Percentiles rank a stretch among this genome's conserved stretches.
Evolutionary conservation across 306 rosid species (phyloP).

Genomic region (Potentilla sterilis): DNA sequence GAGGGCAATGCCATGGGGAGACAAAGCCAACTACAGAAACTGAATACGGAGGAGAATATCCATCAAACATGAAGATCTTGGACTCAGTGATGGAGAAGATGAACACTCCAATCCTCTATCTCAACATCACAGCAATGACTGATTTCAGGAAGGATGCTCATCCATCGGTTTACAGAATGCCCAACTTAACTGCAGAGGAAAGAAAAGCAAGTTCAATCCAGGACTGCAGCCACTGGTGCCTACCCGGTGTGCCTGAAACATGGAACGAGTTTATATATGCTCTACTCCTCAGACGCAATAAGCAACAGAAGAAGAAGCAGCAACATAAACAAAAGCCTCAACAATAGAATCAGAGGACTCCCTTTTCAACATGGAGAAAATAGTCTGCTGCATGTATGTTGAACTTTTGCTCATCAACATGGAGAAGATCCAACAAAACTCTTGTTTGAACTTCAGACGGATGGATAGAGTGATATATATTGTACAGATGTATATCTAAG

Average conservation of each 20-base stretch:
- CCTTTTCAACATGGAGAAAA: not conserved
- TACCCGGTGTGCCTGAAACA: conserved; percentile 65
- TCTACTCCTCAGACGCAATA: conserved; percentile 17
- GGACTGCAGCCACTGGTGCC: conserved; percentile 73
- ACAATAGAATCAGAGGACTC: not conserved
- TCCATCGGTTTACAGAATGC: conserved; percentile 42
- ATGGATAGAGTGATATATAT: not conserved
- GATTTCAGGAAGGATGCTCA: conserved; percentile 30
- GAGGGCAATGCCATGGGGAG: conserved; percentile 25
- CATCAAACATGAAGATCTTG: conserved; percentile 20
- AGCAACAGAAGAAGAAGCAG: conserved; percentile 8
- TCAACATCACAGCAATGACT: conserved; percentile 29
- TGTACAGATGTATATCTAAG: not conserved
- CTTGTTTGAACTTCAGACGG: not conserved
- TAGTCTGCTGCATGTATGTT: not conserved
- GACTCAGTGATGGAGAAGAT: conserved; percentile 23
- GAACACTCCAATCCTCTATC: conserved; percentile 18
- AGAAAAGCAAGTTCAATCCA: conserved; percentile 29
- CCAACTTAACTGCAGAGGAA: conserved; percentile 43
- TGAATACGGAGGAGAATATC: conserved; percentile 16
- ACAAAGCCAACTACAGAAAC: conserved; percentile 17
- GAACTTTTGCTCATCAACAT: not conserved
- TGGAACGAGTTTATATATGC: conserved; percentile 46
- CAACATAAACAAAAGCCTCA: conserved; percentile 3
- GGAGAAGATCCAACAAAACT: not conserved